Evolutionary conservation across 2,329 filamentous ascomycete genomes (phyloP).

Genomic region (Calonectria pseudoreteaudii): DNA sequence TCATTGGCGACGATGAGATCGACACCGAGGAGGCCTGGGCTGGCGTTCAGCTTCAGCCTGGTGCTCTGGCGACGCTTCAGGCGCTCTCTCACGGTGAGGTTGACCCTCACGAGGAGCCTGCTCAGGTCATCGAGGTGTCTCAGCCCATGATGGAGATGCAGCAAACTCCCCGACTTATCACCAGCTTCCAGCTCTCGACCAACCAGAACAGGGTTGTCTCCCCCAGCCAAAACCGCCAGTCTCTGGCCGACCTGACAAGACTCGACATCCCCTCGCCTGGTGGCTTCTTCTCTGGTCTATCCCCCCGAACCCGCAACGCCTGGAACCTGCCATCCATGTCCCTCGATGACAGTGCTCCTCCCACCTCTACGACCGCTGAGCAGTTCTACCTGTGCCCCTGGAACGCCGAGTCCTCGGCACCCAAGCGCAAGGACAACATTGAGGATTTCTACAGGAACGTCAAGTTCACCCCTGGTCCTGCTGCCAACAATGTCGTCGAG

Average conservation of each 20-base stretch:
- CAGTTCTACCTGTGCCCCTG: conserved; percentile 91
- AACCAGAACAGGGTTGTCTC: conserved; percentile 42
- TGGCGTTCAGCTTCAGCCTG: conserved; percentile 81
- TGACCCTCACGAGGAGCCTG: conserved; percentile 67
- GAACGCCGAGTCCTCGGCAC: conserved; percentile 59
- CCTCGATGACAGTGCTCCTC: conserved; percentile 68
- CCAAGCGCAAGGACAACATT: conserved; percentile 50
- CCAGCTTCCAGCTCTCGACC: conserved; percentile 48
- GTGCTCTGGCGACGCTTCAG: conserved; percentile 83
- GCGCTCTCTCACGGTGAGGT: conserved; percentile 74
- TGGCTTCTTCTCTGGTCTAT: conserved; percentile 90
- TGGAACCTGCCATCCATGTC: conserved; percentile 76
- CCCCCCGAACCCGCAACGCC: conserved; percentile 79
- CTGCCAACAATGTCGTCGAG: conserved; percentile 61
- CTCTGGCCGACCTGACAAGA: conserved; percentile 78
- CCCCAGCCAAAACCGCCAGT: conserved; percentile 57
- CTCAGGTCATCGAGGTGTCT: conserved; percentile 59
- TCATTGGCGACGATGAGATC: conserved; percentile 69
- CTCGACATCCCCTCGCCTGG: conserved; percentile 92
- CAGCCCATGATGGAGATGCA: conserved; percentile 57
- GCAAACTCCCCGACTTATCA: conserved; percentile 63
- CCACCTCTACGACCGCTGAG: conserved; percentile 91
- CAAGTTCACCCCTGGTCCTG: conserved; percentile 56
- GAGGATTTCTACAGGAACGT: conserved; percentile 54
- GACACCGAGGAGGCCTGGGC: conserved; percentile 74